Percentiles rank a stretch among this genome's conserved stretches.
Conservation (phyloP, 2,329 filamentous ascomycete genomes). For the Acephala macrosclerotiorum region DNA sequence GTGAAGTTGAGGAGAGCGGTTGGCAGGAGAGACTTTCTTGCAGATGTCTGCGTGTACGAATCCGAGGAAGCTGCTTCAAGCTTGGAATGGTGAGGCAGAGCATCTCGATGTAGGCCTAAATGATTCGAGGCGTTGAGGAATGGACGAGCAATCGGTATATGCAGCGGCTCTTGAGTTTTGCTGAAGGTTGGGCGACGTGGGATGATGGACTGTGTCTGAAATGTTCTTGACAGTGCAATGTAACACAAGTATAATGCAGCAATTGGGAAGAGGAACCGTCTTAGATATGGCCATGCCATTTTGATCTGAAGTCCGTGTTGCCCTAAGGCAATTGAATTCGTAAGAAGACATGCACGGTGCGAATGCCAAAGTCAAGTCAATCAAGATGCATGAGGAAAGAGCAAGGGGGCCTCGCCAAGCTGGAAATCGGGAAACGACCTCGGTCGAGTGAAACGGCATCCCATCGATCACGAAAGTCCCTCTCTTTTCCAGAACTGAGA, state of each 20-base stretch:
- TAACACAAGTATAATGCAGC: slow-evolving; percentile 23
- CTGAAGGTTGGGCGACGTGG: not conserved
- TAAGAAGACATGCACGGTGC: not conserved
- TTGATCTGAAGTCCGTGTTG: not conserved
- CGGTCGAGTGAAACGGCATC: not conserved
- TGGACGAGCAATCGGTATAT: slow-evolving; percentile 20
- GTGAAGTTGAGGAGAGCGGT: slow-evolving; percentile 26
- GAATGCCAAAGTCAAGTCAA: not conserved
- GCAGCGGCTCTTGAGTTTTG: slow-evolving; percentile 13
- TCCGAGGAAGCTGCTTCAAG: not conserved
- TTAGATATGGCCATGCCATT: slow-evolving; percentile 24
- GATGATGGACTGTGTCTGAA: not conserved
- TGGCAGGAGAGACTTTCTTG: slow-evolving; percentile 13
- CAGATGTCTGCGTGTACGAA: not conserved
- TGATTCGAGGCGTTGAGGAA: slow-evolving; percentile 21
- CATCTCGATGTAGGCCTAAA: not conserved
- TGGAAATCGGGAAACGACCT: not conserved
- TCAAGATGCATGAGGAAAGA: not conserved
- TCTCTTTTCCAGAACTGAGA: no score
- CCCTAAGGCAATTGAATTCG: not conserved
- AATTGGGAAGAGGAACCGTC: slow-evolving; percentile 31
- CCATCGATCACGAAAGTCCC: not conserved
- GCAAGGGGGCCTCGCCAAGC: not conserved
- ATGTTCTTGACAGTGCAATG: slow-evolving; percentile 14
- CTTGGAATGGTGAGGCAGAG: not conserved